A percentile compares a stretch with the other conserved stretches of the same genome.
Conservation (phyloP, 1,284 basidiomycete genomes). For the Apiotrichum veenhuisii region DNA sequence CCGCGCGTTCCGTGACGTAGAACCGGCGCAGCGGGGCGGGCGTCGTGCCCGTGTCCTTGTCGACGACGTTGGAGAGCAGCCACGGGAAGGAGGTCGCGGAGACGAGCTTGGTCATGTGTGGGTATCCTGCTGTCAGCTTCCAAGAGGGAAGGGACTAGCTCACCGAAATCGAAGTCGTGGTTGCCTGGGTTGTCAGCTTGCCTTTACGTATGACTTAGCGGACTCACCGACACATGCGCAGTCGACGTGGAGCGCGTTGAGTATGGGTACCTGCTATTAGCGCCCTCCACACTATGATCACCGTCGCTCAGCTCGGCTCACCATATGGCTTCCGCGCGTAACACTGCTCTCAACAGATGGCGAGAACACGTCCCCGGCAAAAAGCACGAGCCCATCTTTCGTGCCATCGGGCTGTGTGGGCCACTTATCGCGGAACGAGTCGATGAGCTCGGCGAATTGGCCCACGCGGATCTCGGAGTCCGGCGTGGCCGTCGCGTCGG, state of each 20-base stretch:
- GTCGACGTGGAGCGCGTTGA: slow-evolving; percentile 57
- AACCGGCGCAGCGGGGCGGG: slow-evolving; percentile 61
- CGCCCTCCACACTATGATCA: background rate
- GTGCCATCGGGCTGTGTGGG: slow-evolving; percentile 26
- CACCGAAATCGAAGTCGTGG: slow-evolving; percentile 73
- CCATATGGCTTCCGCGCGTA: slow-evolving; percentile 88
- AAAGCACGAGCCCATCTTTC: slow-evolving; percentile 72
- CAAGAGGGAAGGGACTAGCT: slow-evolving; percentile 35
- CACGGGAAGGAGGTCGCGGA: slow-evolving; percentile 65
- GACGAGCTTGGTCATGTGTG: slow-evolving; percentile 71
- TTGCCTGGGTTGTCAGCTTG: slow-evolving; percentile 57
- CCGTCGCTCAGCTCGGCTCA: slow-evolving; percentile 50
- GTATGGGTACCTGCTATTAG: slow-evolving; percentile 63
- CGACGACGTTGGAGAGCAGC: slow-evolving; percentile 71
- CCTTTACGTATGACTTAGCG: background rate
- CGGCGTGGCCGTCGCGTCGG: background rate
- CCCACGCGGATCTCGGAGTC: slow-evolving; percentile 46
- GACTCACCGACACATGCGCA: slow-evolving; percentile 40
- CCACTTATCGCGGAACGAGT: slow-evolving; percentile 40
- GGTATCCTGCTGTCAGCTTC: slow-evolving; percentile 58
- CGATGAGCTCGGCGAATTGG: slow-evolving; percentile 51
- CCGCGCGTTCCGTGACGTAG: slow-evolving; percentile 62
- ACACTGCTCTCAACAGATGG: slow-evolving; percentile 82
- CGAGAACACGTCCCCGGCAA: slow-evolving; percentile 83
- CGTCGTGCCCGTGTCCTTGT: slow-evolving; percentile 58